A percentile compares a stretch with the other conserved stretches of the same genome.
Conservation (phyloP, 306 rosid genomes). For the Gastrolobium bilobum region DNA sequence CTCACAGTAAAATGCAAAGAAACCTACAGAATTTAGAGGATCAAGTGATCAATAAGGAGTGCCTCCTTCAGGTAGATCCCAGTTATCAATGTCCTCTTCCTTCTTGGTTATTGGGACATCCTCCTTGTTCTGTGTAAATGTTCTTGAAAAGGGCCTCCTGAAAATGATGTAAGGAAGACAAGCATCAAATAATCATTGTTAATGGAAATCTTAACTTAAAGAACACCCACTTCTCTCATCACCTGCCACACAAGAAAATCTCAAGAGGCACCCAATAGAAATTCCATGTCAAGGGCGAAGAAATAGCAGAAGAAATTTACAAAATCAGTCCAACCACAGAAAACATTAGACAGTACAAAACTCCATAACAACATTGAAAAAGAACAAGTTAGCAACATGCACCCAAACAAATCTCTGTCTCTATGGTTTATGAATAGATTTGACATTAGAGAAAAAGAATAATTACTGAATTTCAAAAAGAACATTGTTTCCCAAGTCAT, state of each 20-base stretch:
- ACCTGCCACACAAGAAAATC: background rate
- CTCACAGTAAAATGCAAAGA: slow-evolving; percentile 37
- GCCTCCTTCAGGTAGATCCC: slow-evolving; percentile 77
- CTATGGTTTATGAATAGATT: slow-evolving; percentile 15
- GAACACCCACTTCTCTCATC: slow-evolving; percentile 7
- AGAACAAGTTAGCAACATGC: background rate
- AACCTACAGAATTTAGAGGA: slow-evolving; percentile 37
- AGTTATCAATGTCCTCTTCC: slow-evolving; percentile 72
- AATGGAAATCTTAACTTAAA: slow-evolving; percentile 6
- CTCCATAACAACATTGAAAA: slow-evolving; percentile 27
- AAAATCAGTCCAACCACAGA: background rate
- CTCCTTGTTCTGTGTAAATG: slow-evolving; percentile 13
- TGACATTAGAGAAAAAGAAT: background rate
- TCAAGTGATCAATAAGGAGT: slow-evolving; percentile 50
- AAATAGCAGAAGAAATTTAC: slow-evolving; percentile 4
- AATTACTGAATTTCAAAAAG: background rate
- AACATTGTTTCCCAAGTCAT: background rate
- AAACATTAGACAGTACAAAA: slow-evolving; percentile 19
- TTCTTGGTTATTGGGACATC: slow-evolving; percentile 51
- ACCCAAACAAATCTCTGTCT: background rate
- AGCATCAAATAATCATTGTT: slow-evolving; percentile 15
- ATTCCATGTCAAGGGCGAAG: background rate
- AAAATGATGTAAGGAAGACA: slow-evolving; percentile 6
- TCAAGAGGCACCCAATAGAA: background rate
- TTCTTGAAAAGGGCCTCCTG: slow-evolving; percentile 41